phyloP scores from a whole-genome alignment of 129 eudicot genomes.

The Flaveria robusta region DNA sequence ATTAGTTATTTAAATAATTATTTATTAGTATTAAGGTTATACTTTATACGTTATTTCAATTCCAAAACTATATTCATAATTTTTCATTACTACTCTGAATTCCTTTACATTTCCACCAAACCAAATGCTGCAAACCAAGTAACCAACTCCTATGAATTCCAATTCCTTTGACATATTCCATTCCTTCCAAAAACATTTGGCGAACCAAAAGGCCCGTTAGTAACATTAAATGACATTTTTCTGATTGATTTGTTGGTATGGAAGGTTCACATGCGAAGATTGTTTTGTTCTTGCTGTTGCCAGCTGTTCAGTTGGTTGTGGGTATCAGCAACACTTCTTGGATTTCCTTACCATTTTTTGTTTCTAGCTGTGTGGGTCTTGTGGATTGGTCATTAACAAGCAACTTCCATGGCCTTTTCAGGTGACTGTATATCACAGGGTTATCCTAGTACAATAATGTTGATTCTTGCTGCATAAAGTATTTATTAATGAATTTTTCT shows the following conservation, averaged over 20 bases:
- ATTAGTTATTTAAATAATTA: too few relatives aligned
- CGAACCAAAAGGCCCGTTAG: neutral
- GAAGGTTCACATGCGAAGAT: constrained; percentile 83
- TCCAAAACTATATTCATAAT: neutral
- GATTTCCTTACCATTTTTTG: constrained; percentile 94
- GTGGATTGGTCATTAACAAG: constrained; percentile 96
- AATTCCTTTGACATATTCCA: neutral
- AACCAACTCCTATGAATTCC: neutral
- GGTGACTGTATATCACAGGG: constrained; percentile 45
- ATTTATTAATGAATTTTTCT: constrained; percentile 24
- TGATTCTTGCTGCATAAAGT: constrained; percentile 14
- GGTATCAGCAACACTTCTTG: constrained; percentile 97
- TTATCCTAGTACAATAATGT: constrained; percentile 5
- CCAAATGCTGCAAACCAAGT: neutral
- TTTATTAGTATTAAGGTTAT: neutral
- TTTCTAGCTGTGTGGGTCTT: constrained; percentile 94
- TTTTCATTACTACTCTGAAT: neutral
- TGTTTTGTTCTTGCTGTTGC: constrained; percentile 79
- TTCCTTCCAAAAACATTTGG: neutral
- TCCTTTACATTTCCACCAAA: neutral
- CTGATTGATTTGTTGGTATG: constrained; percentile 29
- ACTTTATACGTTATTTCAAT: neutral
- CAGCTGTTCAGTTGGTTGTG: constrained; percentile 77
- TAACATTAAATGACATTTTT: constrained; percentile 25
- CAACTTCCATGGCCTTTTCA: constrained; percentile 94